Percentiles rank a stretch among this genome's conserved stretches.
Evolutionary conservation across 78 protist genomes (phyloP).

Genomic region (Pigoraptor vietnamica): DNA sequence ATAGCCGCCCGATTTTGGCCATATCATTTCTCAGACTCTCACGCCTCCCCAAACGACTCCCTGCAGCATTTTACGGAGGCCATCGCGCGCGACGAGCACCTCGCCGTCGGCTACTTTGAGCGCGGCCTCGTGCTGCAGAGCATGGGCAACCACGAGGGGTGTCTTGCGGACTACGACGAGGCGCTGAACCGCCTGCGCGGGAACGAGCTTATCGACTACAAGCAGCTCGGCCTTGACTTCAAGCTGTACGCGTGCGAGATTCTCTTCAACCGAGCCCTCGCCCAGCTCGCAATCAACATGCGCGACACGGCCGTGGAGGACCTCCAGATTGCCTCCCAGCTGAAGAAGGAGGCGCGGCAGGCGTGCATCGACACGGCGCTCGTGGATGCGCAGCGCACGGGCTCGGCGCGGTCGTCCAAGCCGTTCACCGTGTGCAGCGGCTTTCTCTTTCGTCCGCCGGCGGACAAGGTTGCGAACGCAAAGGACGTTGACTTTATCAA

Average conservation of each 20-base stretch:
- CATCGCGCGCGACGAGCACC: slow-evolving; percentile 27
- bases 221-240: slow-evolving; percentile 44
- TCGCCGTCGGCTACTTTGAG: slow-evolving; percentile 37
- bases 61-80: slow-evolving; percentile 18
- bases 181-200: slow-evolving; percentile 30
- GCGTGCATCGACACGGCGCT: neutral
- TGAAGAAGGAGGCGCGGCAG: neutral
- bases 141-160: slow-evolving; percentile 8
- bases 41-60: too few relatives aligned
- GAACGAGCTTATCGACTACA: slow-evolving; percentile 49
- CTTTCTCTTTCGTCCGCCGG: neutral
- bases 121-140: slow-evolving; percentile 7
- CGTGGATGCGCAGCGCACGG: neutral
- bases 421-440: neutral
- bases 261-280: slow-evolving; percentile 35
- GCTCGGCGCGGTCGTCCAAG: neutral
- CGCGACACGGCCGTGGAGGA: neutral
- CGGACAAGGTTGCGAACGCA: neutral
- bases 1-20: too few relatives aligned
- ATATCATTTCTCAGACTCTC: too few relatives aligned
- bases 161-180: slow-evolving; percentile 35
- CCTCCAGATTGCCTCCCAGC: neutral
- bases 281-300: neutral
- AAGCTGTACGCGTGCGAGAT: slow-evolving; percentile 31
- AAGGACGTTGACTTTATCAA: neutral